Conservation (phyloP, 176 grass and related monocot species). For the Elaeis guineensis region DNA sequence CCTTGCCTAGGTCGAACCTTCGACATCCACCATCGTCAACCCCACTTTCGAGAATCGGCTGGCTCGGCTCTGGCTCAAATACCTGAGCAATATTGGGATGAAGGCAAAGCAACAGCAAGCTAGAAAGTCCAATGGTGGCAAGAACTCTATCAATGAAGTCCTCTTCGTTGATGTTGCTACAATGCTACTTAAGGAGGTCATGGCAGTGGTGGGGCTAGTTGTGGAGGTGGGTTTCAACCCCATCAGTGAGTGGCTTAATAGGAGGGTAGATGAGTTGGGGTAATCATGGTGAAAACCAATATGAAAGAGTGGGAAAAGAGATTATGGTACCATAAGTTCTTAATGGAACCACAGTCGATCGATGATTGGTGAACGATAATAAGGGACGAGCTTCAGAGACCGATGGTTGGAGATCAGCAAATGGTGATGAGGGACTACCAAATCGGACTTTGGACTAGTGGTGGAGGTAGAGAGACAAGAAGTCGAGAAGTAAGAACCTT, state of each 20-base stretch:
- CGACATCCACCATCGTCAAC: not conserved
- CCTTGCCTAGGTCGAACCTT: too few relatives aligned
- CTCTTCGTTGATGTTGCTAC: conserved; percentile 44
- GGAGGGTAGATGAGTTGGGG: conserved; percentile 44
- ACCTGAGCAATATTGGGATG: conserved; percentile 52
- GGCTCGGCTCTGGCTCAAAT: conserved; percentile 34
- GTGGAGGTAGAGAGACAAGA: too few relatives aligned
- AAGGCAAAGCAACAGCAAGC: conserved; percentile 31
- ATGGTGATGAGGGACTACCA: too few relatives aligned
- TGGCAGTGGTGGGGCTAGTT: conserved; percentile 17
- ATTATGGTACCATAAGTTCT: too few relatives aligned
- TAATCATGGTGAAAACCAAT: not conserved
- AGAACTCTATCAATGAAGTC: conserved; percentile 6
- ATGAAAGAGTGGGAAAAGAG: too few relatives aligned
- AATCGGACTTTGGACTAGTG: too few relatives aligned
- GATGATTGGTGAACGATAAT: too few relatives aligned
- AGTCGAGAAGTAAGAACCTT: too few relatives aligned
- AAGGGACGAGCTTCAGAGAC: too few relatives aligned
- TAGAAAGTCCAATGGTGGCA: conserved; percentile 8
- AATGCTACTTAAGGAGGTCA: conserved; percentile 46
- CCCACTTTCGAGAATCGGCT: conserved; percentile 53
- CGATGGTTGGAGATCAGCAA: too few relatives aligned
- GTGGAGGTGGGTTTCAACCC: conserved; percentile 71
- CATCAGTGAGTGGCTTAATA: conserved; percentile 72
- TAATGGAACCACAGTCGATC: too few relatives aligned